Conservation (phyloP, 257 asterid species). For the Thymus mandschuricus region DNA sequence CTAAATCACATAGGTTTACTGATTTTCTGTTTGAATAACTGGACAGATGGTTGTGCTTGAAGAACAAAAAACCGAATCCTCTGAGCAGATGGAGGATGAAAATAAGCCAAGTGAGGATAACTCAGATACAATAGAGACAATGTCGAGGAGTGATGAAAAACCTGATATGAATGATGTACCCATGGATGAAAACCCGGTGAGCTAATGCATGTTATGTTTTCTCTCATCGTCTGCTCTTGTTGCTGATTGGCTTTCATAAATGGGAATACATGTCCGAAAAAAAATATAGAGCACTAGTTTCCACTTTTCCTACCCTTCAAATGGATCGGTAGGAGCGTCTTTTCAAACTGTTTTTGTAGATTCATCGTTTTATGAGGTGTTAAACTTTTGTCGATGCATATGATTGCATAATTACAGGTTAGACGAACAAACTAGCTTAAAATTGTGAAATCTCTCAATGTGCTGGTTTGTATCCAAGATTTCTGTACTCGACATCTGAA, state of each 20-base stretch:
- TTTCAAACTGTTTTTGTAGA: background rate
- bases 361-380: background rate
- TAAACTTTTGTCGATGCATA: no score
- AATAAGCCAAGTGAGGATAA: slow-evolving; percentile 55
- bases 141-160: slow-evolving; percentile 67
- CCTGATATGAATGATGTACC: slow-evolving; percentile 92
- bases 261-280: background rate
- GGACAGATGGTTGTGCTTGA: slow-evolving; percentile 71
- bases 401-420: no score
- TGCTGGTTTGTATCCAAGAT: background rate
- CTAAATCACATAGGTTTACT: slow-evolving; percentile 2
- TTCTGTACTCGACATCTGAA: background rate
- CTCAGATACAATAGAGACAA: slow-evolving; percentile 31
- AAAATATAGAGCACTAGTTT: background rate
- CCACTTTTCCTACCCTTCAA: background rate
- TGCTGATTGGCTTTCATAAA: background rate
- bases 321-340: background rate
- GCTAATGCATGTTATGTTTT: slow-evolving; percentile 1
- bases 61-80: slow-evolving; percentile 72
- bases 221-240: slow-evolving; percentile 9
- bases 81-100: slow-evolving; percentile 75
- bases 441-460: no score
- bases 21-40: slow-evolving; percentile 25
- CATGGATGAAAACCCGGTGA: slow-evolving; percentile 63
- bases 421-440: no score